Percentiles rank a stretch among this genome's conserved stretches.
Evolutionary conservation across 192 early-diverging fungal species (phyloP).

Genomic region (Coemansia sp.): DNA sequence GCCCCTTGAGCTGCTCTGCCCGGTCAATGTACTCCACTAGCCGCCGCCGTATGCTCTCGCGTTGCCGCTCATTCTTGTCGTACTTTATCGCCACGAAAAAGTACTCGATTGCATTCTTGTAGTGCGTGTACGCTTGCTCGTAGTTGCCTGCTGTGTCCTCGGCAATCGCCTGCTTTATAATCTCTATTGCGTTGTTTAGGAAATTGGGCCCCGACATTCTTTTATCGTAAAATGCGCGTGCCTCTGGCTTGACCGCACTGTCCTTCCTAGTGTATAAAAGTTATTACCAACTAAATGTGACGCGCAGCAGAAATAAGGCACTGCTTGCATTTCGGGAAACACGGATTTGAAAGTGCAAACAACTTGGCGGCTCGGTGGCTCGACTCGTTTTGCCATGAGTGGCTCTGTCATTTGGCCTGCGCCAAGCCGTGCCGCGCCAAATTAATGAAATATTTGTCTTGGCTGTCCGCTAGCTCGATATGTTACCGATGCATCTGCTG

Average conservation of each 20-base stretch:
- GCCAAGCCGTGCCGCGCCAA: too few species aligned
- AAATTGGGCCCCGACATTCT: conserved; percentile 29
- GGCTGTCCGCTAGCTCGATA: too few species aligned
- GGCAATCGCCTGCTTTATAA: conserved; percentile 89
- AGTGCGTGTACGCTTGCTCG: conserved; percentile 86
- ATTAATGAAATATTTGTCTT: too few species aligned
- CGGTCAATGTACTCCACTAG: conserved; percentile 92
- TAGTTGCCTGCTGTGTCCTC: conserved; percentile 89
- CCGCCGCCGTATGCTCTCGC: conserved; percentile 82
- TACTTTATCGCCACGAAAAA: conserved; percentile 96
- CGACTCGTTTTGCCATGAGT: too few species aligned
- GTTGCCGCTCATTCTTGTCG: conserved; percentile 90
- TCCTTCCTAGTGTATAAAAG: background rate
- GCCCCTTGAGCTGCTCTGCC: conserved; percentile 92
- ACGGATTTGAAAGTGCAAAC: background rate
- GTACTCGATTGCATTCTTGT: conserved; percentile 88
- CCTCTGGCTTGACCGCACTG: too few species aligned
- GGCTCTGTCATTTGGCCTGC: too few species aligned
- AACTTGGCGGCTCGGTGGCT: background rate
- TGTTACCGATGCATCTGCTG: too few species aligned
- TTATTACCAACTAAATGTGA: background rate
- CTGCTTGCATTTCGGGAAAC: background rate
- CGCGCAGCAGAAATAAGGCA: background rate
- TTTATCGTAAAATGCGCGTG: background rate
- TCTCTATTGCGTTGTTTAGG: conserved; percentile 82